These are phyloP conservation scores for Apiospora sp. DNA, from an alignment of 2,329 filamentous ascomycete genomes.

Conservation along the genomic window DNA sequence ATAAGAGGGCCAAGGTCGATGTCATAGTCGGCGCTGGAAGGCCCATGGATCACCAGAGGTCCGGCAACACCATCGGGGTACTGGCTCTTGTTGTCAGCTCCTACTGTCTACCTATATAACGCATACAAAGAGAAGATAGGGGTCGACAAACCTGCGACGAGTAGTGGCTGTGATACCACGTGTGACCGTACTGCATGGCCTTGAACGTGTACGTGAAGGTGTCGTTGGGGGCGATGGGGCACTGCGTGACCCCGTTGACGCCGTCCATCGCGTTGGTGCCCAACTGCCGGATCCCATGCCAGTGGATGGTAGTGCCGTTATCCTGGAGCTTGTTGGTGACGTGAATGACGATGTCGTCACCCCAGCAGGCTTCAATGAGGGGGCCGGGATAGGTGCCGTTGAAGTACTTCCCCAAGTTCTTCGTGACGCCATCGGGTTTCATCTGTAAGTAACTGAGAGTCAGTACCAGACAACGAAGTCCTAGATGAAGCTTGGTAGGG, in stretches of 20 bases:
- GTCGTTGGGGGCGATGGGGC: conserved; percentile 46
- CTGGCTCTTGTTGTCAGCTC: conserved; percentile 55
- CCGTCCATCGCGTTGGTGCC: conserved; percentile 53
- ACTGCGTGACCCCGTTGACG: conserved; percentile 54
- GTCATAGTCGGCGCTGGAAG: conserved; percentile 58
- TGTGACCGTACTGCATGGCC: conserved; percentile 47
- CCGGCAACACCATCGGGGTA: conserved; percentile 62
- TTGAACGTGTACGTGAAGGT: conserved; percentile 46
- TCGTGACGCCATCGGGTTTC: conserved; percentile 35
- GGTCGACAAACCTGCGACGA: conserved; percentile 48
- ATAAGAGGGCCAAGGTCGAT: conserved; percentile 59
- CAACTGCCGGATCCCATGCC: conserved; percentile 56
- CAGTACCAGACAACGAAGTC: background rate
- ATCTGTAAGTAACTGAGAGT: background rate
- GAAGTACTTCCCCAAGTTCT: conserved; percentile 60
- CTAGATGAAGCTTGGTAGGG: background rate
- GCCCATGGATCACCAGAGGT: conserved; percentile 58
- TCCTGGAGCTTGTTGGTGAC: conserved; percentile 69
- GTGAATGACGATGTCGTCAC: conserved; percentile 68
- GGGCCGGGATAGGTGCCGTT: conserved; percentile 74
- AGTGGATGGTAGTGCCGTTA: conserved; percentile 60
- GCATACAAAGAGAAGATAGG: background rate
- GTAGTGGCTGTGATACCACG: conserved; percentile 51
- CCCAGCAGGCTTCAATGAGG: conserved; percentile 69
- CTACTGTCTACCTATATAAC: too few relatives aligned